Percentiles rank a stretch among this genome's conserved stretches.
Conservation (phyloP, 2,329 filamentous ascomycete species). For the Aspergillus floridensis region DNA sequence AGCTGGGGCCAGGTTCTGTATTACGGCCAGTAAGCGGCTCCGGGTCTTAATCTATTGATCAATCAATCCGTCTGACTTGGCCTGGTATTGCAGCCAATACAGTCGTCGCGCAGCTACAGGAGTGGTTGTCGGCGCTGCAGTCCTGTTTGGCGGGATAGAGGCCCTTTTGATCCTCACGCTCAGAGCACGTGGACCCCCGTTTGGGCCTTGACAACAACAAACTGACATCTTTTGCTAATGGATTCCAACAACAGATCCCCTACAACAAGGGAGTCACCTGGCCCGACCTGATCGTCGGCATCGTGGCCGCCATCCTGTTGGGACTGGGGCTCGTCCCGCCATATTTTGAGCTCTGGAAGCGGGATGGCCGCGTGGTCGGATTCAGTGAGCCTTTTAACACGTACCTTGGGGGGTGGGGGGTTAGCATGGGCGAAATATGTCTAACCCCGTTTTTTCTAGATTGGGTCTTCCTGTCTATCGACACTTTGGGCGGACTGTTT, state of each 20-base stretch:
- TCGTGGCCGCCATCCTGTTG: conserved; percentile 58
- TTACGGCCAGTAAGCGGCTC: conserved; percentile 47
- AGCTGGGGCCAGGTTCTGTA: conserved; percentile 54
- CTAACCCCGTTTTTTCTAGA: conserved; percentile 29
- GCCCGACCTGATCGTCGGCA: conserved; percentile 57
- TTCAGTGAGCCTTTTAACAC: conserved; percentile 47
- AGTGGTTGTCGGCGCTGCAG: conserved; percentile 41
- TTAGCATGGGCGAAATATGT: not conserved
- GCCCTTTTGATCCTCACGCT: conserved; percentile 57
- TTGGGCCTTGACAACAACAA: not conserved
- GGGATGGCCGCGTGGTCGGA: conserved; percentile 60
- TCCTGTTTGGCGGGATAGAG: conserved; percentile 54
- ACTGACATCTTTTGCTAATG: not conserved
- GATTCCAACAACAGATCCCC: conserved; percentile 43
- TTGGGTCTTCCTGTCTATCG: conserved; percentile 59
- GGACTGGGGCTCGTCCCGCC: conserved; percentile 58
- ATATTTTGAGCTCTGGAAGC: conserved; percentile 62
- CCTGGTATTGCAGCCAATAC: conserved; percentile 19
- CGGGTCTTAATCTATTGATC: not conserved
- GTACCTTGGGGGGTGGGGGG: not conserved
- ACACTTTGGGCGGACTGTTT: conserved; percentile 62
- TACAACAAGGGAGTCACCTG: conserved; percentile 55
- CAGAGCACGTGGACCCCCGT: conserved; percentile 39
- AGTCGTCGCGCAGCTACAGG: conserved; percentile 50
- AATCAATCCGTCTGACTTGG: not conserved